These are phyloP conservation scores for Stagonosporopsis rhizophila DNA, from an alignment of 2,329 filamentous ascomycete species.

Conservation along the genomic window DNA sequence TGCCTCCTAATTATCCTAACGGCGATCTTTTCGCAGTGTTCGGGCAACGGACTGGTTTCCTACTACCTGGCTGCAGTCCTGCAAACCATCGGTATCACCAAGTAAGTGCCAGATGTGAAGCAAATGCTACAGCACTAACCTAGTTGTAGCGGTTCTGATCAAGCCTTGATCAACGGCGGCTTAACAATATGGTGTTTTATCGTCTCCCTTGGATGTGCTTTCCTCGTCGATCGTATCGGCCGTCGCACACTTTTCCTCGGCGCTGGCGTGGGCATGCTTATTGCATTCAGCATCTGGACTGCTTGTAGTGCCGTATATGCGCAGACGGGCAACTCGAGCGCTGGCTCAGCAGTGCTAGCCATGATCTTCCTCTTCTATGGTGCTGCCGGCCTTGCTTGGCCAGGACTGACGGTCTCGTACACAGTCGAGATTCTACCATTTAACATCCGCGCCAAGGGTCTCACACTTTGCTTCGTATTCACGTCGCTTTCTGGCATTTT, in stretches of 20 bases:
- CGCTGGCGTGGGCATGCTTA: constrained; percentile 42
- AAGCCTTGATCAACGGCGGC: constrained; percentile 53
- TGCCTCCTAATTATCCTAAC: constrained; percentile 22
- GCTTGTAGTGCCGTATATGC: constrained; percentile 28
- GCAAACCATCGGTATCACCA: constrained; percentile 31
- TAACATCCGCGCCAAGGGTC: constrained; percentile 55
- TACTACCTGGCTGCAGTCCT: constrained; percentile 26
- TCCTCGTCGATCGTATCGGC: constrained; percentile 43
- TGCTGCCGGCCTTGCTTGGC: constrained; percentile 48
- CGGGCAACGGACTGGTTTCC: constrained; percentile 22
- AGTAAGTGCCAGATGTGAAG: constrained; percentile 1
- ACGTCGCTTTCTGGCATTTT: constrained; percentile 63
- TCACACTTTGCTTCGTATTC: constrained; percentile 58
- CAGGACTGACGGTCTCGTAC: constrained; percentile 60
- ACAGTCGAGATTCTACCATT: constrained; percentile 58
- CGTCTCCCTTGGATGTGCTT: constrained; percentile 53
- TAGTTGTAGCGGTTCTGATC: constrained; percentile 36
- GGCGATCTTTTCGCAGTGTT: constrained; percentile 28
- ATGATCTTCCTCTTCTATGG: constrained; percentile 59
- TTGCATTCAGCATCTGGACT: constrained; percentile 44
- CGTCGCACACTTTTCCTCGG: constrained; percentile 44
- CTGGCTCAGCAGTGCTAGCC: constrained; percentile 55
- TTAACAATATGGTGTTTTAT: constrained; percentile 69
- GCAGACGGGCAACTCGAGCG: constrained; percentile 21
- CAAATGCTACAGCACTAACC: not conserved